phyloP scores from a whole-genome alignment of 768 basidiomycete species.

The Pleurotus djamor region DNA sequence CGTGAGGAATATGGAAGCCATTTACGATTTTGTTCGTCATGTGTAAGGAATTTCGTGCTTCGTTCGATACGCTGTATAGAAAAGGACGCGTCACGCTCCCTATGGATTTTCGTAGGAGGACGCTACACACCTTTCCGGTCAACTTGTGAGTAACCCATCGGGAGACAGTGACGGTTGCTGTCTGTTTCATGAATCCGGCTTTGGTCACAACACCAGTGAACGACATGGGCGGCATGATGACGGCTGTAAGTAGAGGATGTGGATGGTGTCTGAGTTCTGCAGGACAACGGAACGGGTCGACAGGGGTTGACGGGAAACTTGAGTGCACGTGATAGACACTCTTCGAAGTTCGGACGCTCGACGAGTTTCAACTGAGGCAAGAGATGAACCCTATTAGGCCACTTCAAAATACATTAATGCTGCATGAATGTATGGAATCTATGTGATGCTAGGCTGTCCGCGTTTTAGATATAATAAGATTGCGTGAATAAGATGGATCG shows the following conservation, averaged over 20 bases:
- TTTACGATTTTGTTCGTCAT: slow-evolving; percentile 73
- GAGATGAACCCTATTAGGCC: too few species aligned
- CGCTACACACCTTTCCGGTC: slow-evolving; percentile 68
- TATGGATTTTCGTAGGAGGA: neutral
- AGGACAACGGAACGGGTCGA: neutral
- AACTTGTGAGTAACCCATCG: slow-evolving; percentile 68
- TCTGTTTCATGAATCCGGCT: slow-evolving; percentile 81
- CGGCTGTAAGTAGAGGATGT: neutral
- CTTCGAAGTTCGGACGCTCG: too few species aligned
- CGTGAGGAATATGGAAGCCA: neutral
- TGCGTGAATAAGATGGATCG: neutral
- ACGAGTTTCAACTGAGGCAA: too few species aligned
- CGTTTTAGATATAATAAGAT: neutral
- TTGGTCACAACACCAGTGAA: slow-evolving; percentile 77
- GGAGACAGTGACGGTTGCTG: slow-evolving; percentile 80
- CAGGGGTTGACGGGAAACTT: too few species aligned
- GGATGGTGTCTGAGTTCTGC: neutral
- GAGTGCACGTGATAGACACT: too few species aligned
- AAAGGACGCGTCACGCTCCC: too few species aligned
- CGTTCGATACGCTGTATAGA: slow-evolving; percentile 62
- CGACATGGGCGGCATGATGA: slow-evolving; percentile 73
- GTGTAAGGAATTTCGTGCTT: slow-evolving; percentile 76
- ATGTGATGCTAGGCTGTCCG: neutral
- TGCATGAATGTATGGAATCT: neutral
- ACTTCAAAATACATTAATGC: too few species aligned